phyloP scores from a whole-genome alignment of 371 early-diverging fungal species.

The Fennellomyces sp. region DNA sequence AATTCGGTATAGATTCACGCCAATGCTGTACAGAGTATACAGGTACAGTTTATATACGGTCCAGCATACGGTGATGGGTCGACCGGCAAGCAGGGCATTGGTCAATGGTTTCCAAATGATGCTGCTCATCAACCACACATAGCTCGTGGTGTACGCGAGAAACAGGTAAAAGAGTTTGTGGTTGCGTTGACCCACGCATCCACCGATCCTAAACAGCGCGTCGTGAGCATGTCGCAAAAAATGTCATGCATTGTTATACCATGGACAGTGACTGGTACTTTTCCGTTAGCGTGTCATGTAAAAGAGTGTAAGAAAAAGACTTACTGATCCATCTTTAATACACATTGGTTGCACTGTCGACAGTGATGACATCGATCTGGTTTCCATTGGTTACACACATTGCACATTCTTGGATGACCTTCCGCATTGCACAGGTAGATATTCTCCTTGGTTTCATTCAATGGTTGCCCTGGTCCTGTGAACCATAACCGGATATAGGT shows the following conservation, averaged over 20 bases:
- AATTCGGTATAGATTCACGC: not conserved
- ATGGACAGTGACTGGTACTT: not conserved
- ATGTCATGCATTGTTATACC: not conserved
- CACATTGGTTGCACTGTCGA: conserved; percentile 7
- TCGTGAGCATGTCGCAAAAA: too few species aligned
- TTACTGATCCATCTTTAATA: conserved; percentile 9
- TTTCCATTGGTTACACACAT: not conserved
- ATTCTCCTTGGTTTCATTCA: not conserved
- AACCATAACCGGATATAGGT: not conserved
- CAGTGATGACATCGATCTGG: conserved; percentile 7
- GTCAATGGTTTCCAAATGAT: not conserved
- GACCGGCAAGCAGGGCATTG: not conserved
- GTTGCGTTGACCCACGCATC: conserved; percentile 4
- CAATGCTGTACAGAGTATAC: conserved; percentile 8
- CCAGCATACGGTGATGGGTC: conserved; percentile 23
- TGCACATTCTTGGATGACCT: not conserved
- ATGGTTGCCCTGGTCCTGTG: not conserved
- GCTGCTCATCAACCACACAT: conserved; percentile 1
- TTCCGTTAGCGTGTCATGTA: not conserved
- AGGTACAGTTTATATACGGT: conserved; percentile 36
- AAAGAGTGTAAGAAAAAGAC: not conserved
- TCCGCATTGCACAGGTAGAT: not conserved
- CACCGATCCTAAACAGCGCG: conserved; percentile 2
- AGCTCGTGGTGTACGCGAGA: conserved; percentile 2
- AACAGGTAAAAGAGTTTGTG: conserved; percentile 6